Conservation (phyloP, 2,329 filamentous ascomycete genomes). For the Colletotrichum simmondsii region DNA sequence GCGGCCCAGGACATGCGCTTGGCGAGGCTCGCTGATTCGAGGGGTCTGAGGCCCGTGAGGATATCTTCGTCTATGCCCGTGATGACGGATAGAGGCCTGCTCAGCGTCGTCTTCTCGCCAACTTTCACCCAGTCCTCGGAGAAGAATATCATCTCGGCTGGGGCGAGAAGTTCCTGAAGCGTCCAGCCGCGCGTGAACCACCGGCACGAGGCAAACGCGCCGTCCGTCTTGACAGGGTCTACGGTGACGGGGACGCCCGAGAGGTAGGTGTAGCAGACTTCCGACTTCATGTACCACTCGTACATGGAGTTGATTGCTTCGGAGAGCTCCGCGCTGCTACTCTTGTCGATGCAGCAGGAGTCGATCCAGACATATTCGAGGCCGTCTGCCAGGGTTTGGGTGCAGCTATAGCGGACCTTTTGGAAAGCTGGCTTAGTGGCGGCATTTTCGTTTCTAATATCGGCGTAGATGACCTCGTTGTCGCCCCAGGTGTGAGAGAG, state of each 20-base stretch:
- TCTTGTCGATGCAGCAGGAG: neutral
- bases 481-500: neutral
- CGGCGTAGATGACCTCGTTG: neutral
- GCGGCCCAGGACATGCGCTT: neutral
- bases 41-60: neutral
- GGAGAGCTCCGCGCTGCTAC: neutral
- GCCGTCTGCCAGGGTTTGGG: neutral
- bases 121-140: neutral
- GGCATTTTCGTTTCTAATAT: neutral
- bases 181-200: neutral
- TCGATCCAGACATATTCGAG: neutral
- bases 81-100: neutral
- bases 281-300: conserved; percentile 25
- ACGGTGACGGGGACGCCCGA: conserved; percentile 10
- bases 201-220: neutral
- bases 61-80: neutral
- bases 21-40: neutral
- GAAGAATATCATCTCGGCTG: neutral
- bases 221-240: neutral
- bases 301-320: conserved; percentile 23
- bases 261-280: conserved; percentile 28
- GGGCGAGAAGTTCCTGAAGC: neutral
- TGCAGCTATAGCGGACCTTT: neutral
- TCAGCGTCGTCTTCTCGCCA: neutral
- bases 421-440: neutral